Base-by-base conservation (phyloP, 768 basidiomycete genomes). In the Rhodotorula toruloides region DNA sequence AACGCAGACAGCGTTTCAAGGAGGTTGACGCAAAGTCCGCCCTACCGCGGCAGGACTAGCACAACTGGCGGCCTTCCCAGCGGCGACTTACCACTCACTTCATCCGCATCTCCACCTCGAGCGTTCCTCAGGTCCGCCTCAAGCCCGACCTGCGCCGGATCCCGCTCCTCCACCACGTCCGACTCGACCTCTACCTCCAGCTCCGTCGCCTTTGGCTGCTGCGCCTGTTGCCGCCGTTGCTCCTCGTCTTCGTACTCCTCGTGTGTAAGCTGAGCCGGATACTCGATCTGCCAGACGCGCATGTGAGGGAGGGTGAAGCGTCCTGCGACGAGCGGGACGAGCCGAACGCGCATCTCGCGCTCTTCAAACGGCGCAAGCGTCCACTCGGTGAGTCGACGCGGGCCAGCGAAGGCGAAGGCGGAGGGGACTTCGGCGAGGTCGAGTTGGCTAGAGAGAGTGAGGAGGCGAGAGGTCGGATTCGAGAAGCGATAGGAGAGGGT, bases 391-490 rank as follows among this genome's bases (percentile, higher is more conserved):
- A 85, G 84, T 54, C 80, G 83, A 53, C 89, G 81, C 42, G 88
- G 75, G 0, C 93, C 92, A 5, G 89, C 83, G 48, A 91, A 84
- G 22, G 92, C 84, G 76, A 96, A 94, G n/a, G 82, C 81, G 3
- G 42, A 50, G 13, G 66, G 44, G 5, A 39, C 44, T 47, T 89
- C 89, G 19, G 82, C 77, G 0, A 85, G 81, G 59, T 94, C 91
- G 36, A 92, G 81, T 40, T 86, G 84, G 14, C 91, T 81, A 17
- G 83, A 80, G 40, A 93, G 77, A 68, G 85, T 84, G 42, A 85
- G 82, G 13, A 80, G 79, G 6, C 83, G 80, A 65, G 73, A 86
- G 82, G 61, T 83, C 78, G 76, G 90, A 90, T 74, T 91, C 84
- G 64, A 88, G 77, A 67, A 79, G 82, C 55, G 87, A 76, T 55